Evolutionary conservation across 2,329 filamentous ascomycete genomes (phyloP).

Genomic region (Aciculosporium take): DNA sequence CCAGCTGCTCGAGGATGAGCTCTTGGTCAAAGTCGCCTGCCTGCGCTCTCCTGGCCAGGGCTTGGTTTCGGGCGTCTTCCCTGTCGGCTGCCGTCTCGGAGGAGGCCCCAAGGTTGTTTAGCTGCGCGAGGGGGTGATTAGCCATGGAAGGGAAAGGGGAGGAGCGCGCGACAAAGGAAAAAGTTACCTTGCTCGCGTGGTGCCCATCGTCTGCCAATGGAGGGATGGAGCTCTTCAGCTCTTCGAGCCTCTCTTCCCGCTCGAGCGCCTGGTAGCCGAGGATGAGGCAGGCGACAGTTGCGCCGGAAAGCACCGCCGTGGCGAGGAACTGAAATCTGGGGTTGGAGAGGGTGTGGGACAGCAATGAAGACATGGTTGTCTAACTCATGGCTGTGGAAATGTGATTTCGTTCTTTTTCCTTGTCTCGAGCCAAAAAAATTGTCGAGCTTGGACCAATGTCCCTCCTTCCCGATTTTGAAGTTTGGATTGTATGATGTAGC

Average conservation of each 20-base stretch:
- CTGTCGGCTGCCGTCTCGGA: slow-evolving; percentile 33
- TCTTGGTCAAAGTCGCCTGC: slow-evolving; percentile 56
- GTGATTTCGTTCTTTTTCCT: no score
- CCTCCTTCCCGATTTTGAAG: no score
- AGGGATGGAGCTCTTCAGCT: slow-evolving; percentile 48
- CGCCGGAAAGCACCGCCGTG: slow-evolving; percentile 53
- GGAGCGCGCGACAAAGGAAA: neutral
- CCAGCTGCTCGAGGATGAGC: slow-evolving; percentile 85
- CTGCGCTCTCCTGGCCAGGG: slow-evolving; percentile 44
- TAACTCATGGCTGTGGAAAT: no score
- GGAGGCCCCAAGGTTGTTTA: slow-evolving; percentile 46
- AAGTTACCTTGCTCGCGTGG: slow-evolving; percentile 11
- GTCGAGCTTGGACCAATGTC: no score
- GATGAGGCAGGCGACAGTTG: slow-evolving; percentile 44
- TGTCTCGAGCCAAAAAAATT: no score
- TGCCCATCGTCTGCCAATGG: slow-evolving; percentile 9
- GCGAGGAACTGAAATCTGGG: slow-evolving; percentile 49
- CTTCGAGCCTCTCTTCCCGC: slow-evolving; percentile 36
- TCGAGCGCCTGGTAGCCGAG: slow-evolving; percentile 48
- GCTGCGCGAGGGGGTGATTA: no score
- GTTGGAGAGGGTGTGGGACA: slow-evolving; percentile 29
- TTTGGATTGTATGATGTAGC: no score
- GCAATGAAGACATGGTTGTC: slow-evolving; percentile 26
- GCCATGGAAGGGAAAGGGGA: no score
- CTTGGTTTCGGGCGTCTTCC: slow-evolving; percentile 46